A percentile compares a stretch with the other conserved stretches of the same genome.
Conservation (phyloP, 345 rosid species). For the thale cress (Arabidopsis thaliana) region TAIR10.1 NC_003070.9:1867501-1868000, state of each 20-base stretch:
- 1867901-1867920: slow-evolving; percentile 62
- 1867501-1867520: slow-evolving; percentile 56
- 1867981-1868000: slow-evolving; percentile 70
- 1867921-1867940: slow-evolving; percentile 64
- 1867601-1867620: slow-evolving; percentile 50
- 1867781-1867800: slow-evolving; percentile 90
- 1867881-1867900: slow-evolving; percentile 79
- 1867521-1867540: slow-evolving; percentile 65
- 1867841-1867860: slow-evolving; percentile 73
- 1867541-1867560: slow-evolving; percentile 74
- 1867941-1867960: slow-evolving; percentile 63
- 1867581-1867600: slow-evolving; percentile 64
- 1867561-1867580: slow-evolving; percentile 78
- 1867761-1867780: slow-evolving; percentile 77
- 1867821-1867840: slow-evolving; percentile 69
- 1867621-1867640: slow-evolving; percentile 60
- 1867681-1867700: slow-evolving; percentile 74
- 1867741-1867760: slow-evolving; percentile 60
- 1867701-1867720: slow-evolving; percentile 61
- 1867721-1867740: slow-evolving; percentile 69
- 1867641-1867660: slow-evolving; percentile 82
- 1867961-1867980: slow-evolving; percentile 92
- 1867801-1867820: slow-evolving; percentile 67
- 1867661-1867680: slow-evolving; percentile 81
- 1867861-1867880: slow-evolving; percentile 88